Percentiles rank a stretch among this genome's conserved stretches.
These are phyloP conservation scores for Schoenoplectus triqueter DNA, from an alignment of 202 grass and related monocot genomes.

Conservation along the genomic window DNA sequence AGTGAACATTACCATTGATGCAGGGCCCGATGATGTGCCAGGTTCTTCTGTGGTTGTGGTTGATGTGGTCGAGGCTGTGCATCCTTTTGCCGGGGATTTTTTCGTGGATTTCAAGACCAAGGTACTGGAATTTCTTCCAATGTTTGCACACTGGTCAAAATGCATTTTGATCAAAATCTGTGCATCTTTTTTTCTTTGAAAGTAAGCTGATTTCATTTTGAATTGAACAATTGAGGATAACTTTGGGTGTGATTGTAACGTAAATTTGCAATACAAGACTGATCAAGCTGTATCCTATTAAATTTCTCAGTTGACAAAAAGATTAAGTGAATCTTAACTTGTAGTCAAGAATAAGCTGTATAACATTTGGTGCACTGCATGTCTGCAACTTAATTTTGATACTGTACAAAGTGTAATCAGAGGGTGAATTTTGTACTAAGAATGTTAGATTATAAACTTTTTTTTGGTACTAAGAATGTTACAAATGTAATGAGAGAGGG, in stretches of 20 bases:
- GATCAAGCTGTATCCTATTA: background rate
- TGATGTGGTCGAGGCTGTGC: constrained; percentile 59
- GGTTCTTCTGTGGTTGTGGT: constrained; percentile 53
- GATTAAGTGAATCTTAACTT: background rate
- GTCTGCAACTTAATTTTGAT: background rate
- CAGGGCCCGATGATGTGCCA: constrained; percentile 47
- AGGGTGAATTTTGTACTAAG: too few relatives aligned
- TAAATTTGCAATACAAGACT: constrained; percentile 6
- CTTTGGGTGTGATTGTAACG: background rate
- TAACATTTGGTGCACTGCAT: background rate
- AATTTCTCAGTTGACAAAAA: background rate
- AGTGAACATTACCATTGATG: constrained; percentile 68
- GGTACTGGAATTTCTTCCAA: constrained; percentile 48
- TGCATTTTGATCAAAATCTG: background rate
- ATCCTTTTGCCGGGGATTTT: constrained; percentile 47
- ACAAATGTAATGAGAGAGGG: background rate
- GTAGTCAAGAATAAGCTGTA: background rate
- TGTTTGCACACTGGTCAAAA: constrained; percentile 6
- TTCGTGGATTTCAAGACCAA: constrained; percentile 45
- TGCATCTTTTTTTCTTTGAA: background rate
- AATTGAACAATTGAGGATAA: background rate
- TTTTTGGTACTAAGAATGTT: background rate
- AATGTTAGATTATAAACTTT: background rate
- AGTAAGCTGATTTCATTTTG: background rate
- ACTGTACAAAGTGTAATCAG: too few relatives aligned